Percentiles rank a stretch among this genome's conserved stretches.
These are phyloP conservation scores for Phytophthora multivora DNA, from an alignment of 352 stramenopile genomes.

Conservation along the genomic window DNA sequence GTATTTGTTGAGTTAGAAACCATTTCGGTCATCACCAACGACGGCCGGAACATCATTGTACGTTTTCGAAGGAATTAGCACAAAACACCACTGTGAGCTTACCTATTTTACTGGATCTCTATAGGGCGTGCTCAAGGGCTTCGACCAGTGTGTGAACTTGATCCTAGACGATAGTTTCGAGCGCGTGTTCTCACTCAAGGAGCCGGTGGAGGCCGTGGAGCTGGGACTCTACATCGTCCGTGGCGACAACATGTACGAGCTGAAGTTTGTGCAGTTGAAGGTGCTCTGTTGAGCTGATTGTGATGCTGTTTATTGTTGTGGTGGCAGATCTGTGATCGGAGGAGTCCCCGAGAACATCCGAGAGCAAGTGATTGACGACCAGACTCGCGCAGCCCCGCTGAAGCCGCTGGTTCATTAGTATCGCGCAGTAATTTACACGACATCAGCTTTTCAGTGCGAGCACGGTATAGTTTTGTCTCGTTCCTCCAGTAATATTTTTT, in stretches of 20 bases:
- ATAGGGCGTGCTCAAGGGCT: slow-evolving; percentile 89
- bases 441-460: not conserved
- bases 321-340: slow-evolving; percentile 78
- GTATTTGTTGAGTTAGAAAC: slow-evolving; percentile 53
- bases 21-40: slow-evolving; percentile 94
- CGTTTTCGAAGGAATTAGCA: slow-evolving; percentile 13
- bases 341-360: slow-evolving; percentile 88
- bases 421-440: slow-evolving; percentile 46
- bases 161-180: slow-evolving; percentile 94
- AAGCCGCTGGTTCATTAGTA: slow-evolving; percentile 92
- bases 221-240: slow-evolving; percentile 94
- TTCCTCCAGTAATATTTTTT: not conserved
- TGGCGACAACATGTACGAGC: slow-evolving; percentile 92
- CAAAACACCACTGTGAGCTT: not conserved
- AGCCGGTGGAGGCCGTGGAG: slow-evolving; percentile 89
- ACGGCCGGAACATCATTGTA: slow-evolving; percentile 95
- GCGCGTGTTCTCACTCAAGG: slow-evolving; percentile 91
- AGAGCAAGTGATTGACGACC: slow-evolving; percentile 89
- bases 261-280: not conserved
- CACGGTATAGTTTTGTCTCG: not conserved
- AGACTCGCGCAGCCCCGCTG: slow-evolving; percentile 85
- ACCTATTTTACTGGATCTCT: not conserved
- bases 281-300: not conserved
- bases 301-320: slow-evolving; percentile 11
- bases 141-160: slow-evolving; percentile 94